These are phyloP conservation scores for Talaromyces pinophilus DNA, from an alignment of 2,329 filamentous ascomycete species.

Conservation along the genomic window DNA sequence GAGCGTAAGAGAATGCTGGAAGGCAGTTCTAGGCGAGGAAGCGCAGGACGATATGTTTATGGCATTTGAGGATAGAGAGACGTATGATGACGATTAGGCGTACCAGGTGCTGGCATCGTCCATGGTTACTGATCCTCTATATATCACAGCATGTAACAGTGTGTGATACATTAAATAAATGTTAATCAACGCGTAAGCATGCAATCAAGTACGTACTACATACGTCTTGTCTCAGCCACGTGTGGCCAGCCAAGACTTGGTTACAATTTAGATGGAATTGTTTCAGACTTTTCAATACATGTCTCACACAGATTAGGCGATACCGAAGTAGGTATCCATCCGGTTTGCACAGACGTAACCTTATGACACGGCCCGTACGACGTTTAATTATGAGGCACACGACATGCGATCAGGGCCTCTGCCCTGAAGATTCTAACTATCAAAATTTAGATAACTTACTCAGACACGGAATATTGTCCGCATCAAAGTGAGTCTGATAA, in stretches of 20 bases:
- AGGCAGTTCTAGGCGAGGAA: constrained; percentile 58
- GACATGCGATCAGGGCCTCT: constrained; percentile 1
- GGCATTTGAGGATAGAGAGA: constrained; percentile 70
- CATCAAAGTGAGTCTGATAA: background rate
- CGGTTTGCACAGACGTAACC: background rate
- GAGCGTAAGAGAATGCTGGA: constrained; percentile 70
- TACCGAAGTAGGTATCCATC: background rate
- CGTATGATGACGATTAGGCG: constrained; percentile 20
- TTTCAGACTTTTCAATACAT: constrained; percentile 11
- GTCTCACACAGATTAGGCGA: background rate
- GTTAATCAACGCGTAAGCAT: background rate
- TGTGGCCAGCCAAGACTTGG: background rate
- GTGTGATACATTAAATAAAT: background rate
- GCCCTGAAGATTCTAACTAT: background rate
- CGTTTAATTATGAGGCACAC: background rate
- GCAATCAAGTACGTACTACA: background rate
- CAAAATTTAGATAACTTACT: background rate
- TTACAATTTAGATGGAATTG: constrained; percentile 1
- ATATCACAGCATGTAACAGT: background rate
- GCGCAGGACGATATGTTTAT: constrained; percentile 64
- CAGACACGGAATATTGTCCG: background rate
- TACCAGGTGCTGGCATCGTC: background rate
- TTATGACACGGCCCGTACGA: background rate
- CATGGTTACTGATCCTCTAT: background rate
- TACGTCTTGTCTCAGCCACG: background rate